Percentiles rank a stretch among this genome's conserved stretches.
Evolutionary conservation across 75 land plant species (phyloP).

Genomic region (Adiantum capillusveneris): DNA sequence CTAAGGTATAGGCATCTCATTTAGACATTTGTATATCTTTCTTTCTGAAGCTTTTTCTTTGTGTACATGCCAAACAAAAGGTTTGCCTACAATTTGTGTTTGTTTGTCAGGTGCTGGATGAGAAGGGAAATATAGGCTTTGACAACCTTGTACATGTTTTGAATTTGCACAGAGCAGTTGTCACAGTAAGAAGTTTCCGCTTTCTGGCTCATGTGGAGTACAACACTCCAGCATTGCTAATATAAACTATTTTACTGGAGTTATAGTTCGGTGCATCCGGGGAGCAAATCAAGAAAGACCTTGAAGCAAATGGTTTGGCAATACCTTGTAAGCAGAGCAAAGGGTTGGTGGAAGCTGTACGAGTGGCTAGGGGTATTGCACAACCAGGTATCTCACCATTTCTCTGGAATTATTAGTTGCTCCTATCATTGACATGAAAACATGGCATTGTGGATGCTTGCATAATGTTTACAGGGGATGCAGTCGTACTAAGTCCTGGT

Average conservation of each 20-base stretch:
- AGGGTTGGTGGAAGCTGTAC: constrained; percentile 40
- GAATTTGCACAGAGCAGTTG: constrained; percentile 42
- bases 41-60: too few species aligned
- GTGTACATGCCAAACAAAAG: too few species aligned
- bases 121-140: constrained; percentile 36
- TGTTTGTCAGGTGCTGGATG: constrained; percentile 26
- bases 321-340: constrained; percentile 37
- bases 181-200: constrained; percentile 29
- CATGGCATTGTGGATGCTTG: too few species aligned
- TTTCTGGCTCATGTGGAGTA: neutral
- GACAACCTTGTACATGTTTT: constrained; percentile 32
- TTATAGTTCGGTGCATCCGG: constrained; percentile 60
- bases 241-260: neutral
- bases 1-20: too few species aligned
- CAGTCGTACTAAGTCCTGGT: constrained; percentile 51
- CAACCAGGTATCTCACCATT: constrained; percentile 37
- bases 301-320: constrained; percentile 26
- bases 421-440: too few species aligned
- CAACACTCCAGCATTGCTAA: too few species aligned
- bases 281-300: constrained; percentile 33
- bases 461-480: constrained; percentile 41
- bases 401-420: too few species aligned
- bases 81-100: too few species aligned
- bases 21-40: too few species aligned
- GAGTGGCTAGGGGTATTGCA: constrained; percentile 36